Evolutionary conservation across 2,329 filamentous ascomycete species (phyloP), one percentile per base, ranked within the genome.

Genomic region (Ophiostoma quercus): DNA sequence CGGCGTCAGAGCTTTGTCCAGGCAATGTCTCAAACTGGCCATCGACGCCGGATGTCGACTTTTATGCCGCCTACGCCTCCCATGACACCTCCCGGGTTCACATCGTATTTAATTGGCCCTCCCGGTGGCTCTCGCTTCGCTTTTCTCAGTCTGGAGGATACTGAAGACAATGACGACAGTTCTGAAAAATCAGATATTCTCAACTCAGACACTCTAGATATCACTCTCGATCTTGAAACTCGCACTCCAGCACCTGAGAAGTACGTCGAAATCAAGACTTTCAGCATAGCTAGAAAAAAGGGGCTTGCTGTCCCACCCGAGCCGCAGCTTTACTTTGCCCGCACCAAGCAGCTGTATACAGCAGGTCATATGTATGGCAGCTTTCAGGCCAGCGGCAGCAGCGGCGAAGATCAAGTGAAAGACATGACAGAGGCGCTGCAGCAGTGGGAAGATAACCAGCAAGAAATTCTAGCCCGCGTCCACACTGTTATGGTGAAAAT

Each of bases 271-370:
- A 25, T 65, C 19, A 65, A 62, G 60, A 66, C 43, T 47, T 66
- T 19, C 11, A 67, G 11, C 22, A 37, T 12, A 37, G 67, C 22
- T 16, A 67, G n/a, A 22, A 22, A 11, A 3, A 39, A 7, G 19
- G 41, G 2, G 32, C 34, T 72, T 37, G 67, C 71, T 47, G 73
- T 66, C 62, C 43, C 66, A 5, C 68, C 71, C 51, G 70, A 74
- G 51, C 70, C 70, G 2, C 74, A 75, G 70, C 69, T 76, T 2
- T 76, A 75, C 67, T 75, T 76, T n/a, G 43, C 66, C 14, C 72
- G 73, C 6, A 65, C 71, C 0, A 60, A 3, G 3, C 63, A 72
- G 41, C 69, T 76, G 2, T 74, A 72, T 67, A 37, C 65, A 1
- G 72, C 74, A 6, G 37, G 54, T 16, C 73, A 76, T 67, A 12